Percentiles rank a stretch among this genome's conserved stretches.
phyloP scores from a whole-genome alignment of 2,329 filamentous ascomycete species.

The Sclerotinia glacialis region DNA sequence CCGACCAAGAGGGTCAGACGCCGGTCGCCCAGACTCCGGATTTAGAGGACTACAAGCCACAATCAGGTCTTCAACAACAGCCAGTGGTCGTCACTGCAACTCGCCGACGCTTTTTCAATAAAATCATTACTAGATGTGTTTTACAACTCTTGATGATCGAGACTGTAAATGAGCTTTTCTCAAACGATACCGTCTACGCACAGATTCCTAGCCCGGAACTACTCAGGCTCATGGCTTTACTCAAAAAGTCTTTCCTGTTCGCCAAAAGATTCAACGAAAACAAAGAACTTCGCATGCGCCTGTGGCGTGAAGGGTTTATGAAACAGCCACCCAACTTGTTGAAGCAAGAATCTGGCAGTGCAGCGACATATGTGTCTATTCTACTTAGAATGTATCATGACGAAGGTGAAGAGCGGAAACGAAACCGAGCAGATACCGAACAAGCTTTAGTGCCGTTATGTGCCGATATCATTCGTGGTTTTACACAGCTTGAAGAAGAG shows the following conservation, averaged over 20 bases:
- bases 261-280: slow-evolving; percentile 97
- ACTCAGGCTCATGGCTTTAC: slow-evolving; percentile 83
- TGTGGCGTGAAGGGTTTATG: slow-evolving; percentile 99
- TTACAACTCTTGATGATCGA: slow-evolving; percentile 98
- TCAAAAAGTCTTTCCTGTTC: slow-evolving; percentile 96
- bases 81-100: slow-evolving; percentile 90
- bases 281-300: slow-evolving; percentile 86
- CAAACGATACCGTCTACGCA: slow-evolving; percentile 90
- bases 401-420: slow-evolving; percentile 74
- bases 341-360: slow-evolving; percentile 92
- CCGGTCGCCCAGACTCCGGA: slow-evolving; percentile 33
- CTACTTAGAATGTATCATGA: slow-evolving; percentile 97
- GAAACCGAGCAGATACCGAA: slow-evolving; percentile 80
- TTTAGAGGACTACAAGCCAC: slow-evolving; percentile 80
- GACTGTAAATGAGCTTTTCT: slow-evolving; percentile 97
- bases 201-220: slow-evolving; percentile 90
- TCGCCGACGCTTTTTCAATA: slow-evolving; percentile 93
- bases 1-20: slow-evolving; percentile 37
- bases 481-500: slow-evolving; percentile 85
- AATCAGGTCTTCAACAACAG: slow-evolving; percentile 75
- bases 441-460: slow-evolving; percentile 90
- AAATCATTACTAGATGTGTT: slow-evolving; percentile 98
- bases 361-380: slow-evolving; percentile 93
- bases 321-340: slow-evolving; percentile 96
- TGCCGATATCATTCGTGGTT: slow-evolving; percentile 86